A percentile compares a stretch with the other conserved stretches of the same genome.
Evolutionary conservation across 495 filamentous ascomycete genomes (phyloP).

Genomic region (Annulohypoxylon bovei): DNA sequence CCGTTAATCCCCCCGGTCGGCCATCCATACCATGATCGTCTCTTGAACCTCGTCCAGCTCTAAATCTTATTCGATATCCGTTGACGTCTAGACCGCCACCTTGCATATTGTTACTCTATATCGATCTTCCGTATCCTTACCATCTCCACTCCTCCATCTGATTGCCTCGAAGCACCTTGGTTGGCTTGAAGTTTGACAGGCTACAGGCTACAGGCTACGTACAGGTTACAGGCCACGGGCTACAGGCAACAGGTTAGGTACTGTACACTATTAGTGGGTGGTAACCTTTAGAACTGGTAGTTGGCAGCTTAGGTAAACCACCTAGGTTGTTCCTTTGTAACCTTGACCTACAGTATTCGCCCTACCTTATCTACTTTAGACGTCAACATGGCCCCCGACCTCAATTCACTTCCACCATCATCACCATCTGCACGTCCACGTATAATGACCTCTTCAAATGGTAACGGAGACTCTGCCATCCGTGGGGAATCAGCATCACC

Average conservation of each 20-base stretch:
- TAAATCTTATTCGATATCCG: conserved; percentile 24
- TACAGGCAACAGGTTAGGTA: background rate
- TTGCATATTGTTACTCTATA: conserved; percentile 19
- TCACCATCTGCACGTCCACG: conserved; percentile 48
- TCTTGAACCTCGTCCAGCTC: background rate
- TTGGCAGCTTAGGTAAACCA: conserved; percentile 20
- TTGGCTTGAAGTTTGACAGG: conserved; percentile 15
- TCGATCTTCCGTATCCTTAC: conserved; percentile 17
- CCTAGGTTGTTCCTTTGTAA: conserved; percentile 17
- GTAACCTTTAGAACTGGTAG: background rate
- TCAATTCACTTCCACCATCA: conserved; percentile 79
- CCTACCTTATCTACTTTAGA: conserved; percentile 16
- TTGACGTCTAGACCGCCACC: conserved; percentile 26
- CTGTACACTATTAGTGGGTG: background rate
- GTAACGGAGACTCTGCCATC: conserved; percentile 47
- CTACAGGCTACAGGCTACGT: background rate
- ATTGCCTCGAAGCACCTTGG: conserved; percentile 8
- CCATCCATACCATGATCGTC: conserved; percentile 31
- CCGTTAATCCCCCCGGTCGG: background rate
- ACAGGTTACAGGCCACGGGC: background rate
- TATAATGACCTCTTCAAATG: conserved; percentile 46
- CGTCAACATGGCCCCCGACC: conserved; percentile 69
- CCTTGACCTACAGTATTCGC: conserved; percentile 8
- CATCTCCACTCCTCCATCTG: conserved; percentile 15
- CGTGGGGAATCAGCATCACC: conserved; percentile 60